Evolutionary conservation across 2,329 filamentous ascomycete species (phyloP), one percentile per base, ranked within the genome.

Genomic region (Alternaria incomplexa): DNA sequence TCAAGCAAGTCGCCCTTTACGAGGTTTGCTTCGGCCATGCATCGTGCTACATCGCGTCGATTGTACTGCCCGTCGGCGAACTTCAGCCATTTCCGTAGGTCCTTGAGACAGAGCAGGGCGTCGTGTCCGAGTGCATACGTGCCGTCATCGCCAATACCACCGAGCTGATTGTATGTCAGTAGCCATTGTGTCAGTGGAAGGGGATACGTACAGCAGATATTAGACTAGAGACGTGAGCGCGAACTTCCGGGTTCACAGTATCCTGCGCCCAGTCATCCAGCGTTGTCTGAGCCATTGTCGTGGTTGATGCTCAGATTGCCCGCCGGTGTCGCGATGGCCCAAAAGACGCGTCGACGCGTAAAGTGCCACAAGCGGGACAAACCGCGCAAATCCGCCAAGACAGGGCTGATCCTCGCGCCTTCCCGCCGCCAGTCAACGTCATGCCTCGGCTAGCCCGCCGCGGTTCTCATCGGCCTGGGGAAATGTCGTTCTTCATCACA

Each of bases 41-140:
- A 97, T 81, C 96, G 88, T 64, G 95, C 94, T 63, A 99, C 96
- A 77, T 99, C 96, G 85, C 97, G 91, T 69, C 95, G 91, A 77
- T 97, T 96, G 68, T 91, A 89, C 79, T 96, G 96, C 77, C 97
- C 92, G 79, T 97, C 94, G 84, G 96, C 96, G 66, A 97, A 89
- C 71, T 93, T 93, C 70, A 99, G 87, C 96, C 96, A 99, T 87
- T 91, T 91, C 77, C 96, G 95, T 58, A 99, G 86, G 81, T 99
- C 96, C 66, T 95, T 93, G 61, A 99, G 85, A 75, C 94, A 96
- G 61, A 96, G 92, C 63, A 97, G 85, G 12, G 94, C 95, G 77
- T 97, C 95, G 80, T 98, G 95, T 80, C 96, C 96, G 36, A 98
- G 89, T 46, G 93, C 87, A 79, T 99, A 99, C 75, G 87, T 87